phyloP scores from a whole-genome alignment of 805 yeast genomes.

The Teunomyces kruisii region DNA sequence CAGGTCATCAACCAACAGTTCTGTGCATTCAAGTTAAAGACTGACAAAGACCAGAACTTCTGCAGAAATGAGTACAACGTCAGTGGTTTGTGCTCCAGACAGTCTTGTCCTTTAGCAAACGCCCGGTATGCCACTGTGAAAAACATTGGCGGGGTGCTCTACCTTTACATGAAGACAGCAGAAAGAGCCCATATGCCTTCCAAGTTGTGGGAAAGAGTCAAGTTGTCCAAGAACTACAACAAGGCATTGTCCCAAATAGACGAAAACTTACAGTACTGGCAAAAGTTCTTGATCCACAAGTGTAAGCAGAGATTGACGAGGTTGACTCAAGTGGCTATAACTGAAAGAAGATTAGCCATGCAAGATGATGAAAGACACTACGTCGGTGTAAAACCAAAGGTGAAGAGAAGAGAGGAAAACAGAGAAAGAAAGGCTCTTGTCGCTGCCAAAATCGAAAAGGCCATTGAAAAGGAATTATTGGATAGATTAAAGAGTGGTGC shows the following conservation, averaged over 20 bases:
- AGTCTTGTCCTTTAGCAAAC: constrained; percentile 95
- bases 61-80: constrained; percentile 97
- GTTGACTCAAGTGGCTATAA: constrained; percentile 90
- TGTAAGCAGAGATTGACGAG: constrained; percentile 96
- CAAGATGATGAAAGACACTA: constrained; percentile 90
- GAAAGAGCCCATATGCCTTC: constrained; percentile 97
- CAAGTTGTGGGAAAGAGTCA: constrained; percentile 92
- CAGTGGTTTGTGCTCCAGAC: constrained; percentile 88
- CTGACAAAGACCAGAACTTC: constrained; percentile 86
- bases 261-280: constrained; percentile 88
- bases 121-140: constrained; percentile 88
- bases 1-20: constrained; percentile 93
- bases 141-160: constrained; percentile 73
- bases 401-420: constrained; percentile 88
- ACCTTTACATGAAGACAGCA: constrained; percentile 92
- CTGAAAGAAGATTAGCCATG: constrained; percentile 89
- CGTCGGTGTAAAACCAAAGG: constrained; percentile 91
- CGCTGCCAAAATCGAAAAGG: constrained; percentile 95
- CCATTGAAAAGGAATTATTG: constrained; percentile 91
- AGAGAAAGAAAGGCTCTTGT: constrained; percentile 95
- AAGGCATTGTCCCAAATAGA: constrained; percentile 89
- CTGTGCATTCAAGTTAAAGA: constrained; percentile 89
- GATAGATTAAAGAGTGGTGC: constrained; percentile 97
- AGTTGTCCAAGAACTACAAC: constrained; percentile 82
- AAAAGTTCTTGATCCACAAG: constrained; percentile 83